Evolutionary conservation across 805 yeast genomes (phyloP).

Genomic region (Zygotorulaspora sp.): DNA sequence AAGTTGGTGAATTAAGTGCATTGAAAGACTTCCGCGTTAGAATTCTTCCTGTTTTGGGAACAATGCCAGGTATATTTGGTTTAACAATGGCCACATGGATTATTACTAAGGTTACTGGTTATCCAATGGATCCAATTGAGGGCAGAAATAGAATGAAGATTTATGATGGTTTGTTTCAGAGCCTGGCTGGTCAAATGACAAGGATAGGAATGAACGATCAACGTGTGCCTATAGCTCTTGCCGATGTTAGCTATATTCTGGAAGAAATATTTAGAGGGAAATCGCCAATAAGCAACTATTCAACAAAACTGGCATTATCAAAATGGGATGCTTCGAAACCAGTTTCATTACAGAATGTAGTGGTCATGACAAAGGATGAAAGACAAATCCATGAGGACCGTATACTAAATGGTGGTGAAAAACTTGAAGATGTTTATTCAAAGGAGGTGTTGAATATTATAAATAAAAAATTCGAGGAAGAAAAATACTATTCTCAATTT

Average conservation of each 20-base stretch:
- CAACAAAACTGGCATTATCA: conserved; percentile 74
- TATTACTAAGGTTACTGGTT: conserved; percentile 74
- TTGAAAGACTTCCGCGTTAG: conserved; percentile 87
- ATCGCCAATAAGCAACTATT: conserved; percentile 78
- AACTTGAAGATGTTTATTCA: conserved; percentile 58
- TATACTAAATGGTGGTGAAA: conserved; percentile 66
- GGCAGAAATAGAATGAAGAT: conserved; percentile 83
- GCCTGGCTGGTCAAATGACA: conserved; percentile 81
- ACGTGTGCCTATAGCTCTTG: conserved; percentile 65
- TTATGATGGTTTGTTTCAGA: conserved; percentile 77
- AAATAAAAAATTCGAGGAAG: conserved; percentile 65
- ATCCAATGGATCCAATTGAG: conserved; percentile 85
- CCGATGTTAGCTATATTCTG: conserved; percentile 74
- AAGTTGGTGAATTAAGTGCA: conserved; percentile 65
- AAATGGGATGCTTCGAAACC: conserved; percentile 76
- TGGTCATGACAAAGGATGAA: conserved; percentile 84
- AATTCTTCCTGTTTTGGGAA: conserved; percentile 91
- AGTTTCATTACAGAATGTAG: conserved; percentile 70
- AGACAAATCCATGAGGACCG: conserved; percentile 72
- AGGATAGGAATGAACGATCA: conserved; percentile 70
- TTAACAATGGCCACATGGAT: conserved; percentile 82
- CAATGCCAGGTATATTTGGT: conserved; percentile 97
- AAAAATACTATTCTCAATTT: conserved; percentile 62
- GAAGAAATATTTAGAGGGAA: conserved; percentile 94
- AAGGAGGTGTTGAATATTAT: conserved; percentile 54